Conservation (phyloP, 768 basidiomycete genomes). For the Boletales sp. region DNA sequence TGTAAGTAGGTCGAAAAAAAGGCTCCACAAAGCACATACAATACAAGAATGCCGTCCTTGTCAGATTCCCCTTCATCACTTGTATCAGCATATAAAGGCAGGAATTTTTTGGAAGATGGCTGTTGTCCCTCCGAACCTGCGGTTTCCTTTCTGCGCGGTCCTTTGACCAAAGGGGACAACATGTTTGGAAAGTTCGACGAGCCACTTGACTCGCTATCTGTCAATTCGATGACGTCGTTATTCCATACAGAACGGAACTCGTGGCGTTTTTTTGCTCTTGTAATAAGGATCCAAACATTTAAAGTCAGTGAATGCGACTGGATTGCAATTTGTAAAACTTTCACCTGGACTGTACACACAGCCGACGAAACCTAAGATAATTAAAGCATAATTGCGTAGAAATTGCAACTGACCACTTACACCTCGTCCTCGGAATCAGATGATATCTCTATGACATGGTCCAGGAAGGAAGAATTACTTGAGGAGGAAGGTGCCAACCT, state of each 20-base stretch:
- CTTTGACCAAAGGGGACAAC: conserved; percentile 22
- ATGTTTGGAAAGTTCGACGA: conserved; percentile 20
- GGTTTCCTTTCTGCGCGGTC: conserved; percentile 2
- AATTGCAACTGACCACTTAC: conserved; percentile 19
- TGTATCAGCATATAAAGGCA: conserved; percentile 26
- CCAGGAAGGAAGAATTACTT: conserved; percentile 4
- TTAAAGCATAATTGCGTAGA: not conserved
- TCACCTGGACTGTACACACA: conserved; percentile 6
- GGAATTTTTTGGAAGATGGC: not conserved
- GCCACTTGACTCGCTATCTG: conserved; percentile 25
- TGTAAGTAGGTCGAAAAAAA: conserved; percentile 3
- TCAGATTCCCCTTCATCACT: conserved; percentile 34
- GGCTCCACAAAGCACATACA: conserved; percentile 27
- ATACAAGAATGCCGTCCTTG: conserved; percentile 35
- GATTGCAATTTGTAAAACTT: not conserved
- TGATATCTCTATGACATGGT: conserved; percentile 52
- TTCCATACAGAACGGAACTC: not conserved
- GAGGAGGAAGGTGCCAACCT: not conserved
- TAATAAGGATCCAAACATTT: conserved; percentile 3
- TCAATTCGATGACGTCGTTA: conserved; percentile 28
- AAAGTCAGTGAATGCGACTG: not conserved
- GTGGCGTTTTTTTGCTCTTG: not conserved
- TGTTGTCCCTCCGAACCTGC: conserved; percentile 7
- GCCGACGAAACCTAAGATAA: conserved; percentile 7
- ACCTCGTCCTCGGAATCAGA: conserved; percentile 43